Evolutionary conservation across 106 monocot species (phyloP), one percentile per base, ranked within the genome.

Genomic region (Triglochin maritima): DNA sequence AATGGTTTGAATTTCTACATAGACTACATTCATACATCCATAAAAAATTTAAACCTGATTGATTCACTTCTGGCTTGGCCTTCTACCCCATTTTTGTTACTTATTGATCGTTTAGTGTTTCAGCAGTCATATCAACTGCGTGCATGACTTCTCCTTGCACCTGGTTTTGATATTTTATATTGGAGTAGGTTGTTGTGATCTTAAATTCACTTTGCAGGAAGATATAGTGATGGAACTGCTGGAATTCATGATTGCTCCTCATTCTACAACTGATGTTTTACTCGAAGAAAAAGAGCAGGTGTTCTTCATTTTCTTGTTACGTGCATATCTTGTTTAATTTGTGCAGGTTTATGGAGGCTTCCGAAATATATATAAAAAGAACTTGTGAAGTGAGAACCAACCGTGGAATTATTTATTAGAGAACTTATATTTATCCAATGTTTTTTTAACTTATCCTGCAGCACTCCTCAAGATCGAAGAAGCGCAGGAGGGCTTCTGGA

Each of bases 171-270:
- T 52, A 10, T 4, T 54, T 47, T 16, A 63, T 47, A 63, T 63
- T 13, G 55, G 13, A 60, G 16, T 14, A 17, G 48, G 7, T 46
- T 49, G 6, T 47, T 42, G 53, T 66, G 47, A 52, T 29, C 29
- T 29, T 65, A 3, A 56, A 59, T 65, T 72, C 4, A 47, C 7
- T 46, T 52, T 64, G 12, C 75, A 90, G 90, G 90, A 90, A 67
- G 90, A 90, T 49, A 72, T 90, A 50, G 80, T 93, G 47, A 73
- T 56, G 52, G 84, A 84, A 70, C 76, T 93, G 12, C 59, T 89
- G 70, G 94, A 94, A 46, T 94, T 94, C 71, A 71, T 94, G 74
- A 85, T 71, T 11, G 80, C 88, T 49, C 94, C 94, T 70, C 82
- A 81, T 79, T 71, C 75, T 65, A 76, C 81, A 59, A 78, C 74